These are phyloP conservation scores for Sonneratia alba DNA, from an alignment of 345 rosid species.

Conservation along the genomic window DNA sequence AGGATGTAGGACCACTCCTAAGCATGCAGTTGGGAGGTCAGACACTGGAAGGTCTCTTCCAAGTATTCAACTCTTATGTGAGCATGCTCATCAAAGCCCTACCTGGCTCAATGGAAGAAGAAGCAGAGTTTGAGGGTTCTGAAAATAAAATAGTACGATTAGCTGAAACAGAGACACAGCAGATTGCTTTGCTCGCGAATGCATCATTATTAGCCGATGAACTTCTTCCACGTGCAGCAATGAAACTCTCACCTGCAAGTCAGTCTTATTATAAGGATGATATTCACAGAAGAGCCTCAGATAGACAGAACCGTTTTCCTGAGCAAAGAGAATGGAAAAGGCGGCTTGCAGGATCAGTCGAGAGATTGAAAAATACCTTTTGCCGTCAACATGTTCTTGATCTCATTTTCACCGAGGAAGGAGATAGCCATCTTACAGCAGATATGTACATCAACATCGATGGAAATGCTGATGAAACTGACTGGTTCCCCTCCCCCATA, in stretches of 20 bases:
- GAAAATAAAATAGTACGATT: slow-evolving; percentile 75
- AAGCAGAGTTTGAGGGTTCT: slow-evolving; percentile 64
- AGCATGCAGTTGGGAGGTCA: slow-evolving; percentile 98
- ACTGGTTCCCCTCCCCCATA: slow-evolving; percentile 82
- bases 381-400: slow-evolving; percentile 97
- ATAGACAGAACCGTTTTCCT: slow-evolving; percentile 92
- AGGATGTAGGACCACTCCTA: slow-evolving; percentile 93
- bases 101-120: slow-evolving; percentile 95
- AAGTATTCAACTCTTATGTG: slow-evolving; percentile 84
- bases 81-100: slow-evolving; percentile 83
- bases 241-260: slow-evolving; percentile 68
- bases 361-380: slow-evolving; percentile 79
- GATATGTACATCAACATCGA: slow-evolving; percentile 87
- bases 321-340: slow-evolving; percentile 99
- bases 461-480: slow-evolving; percentile 60
- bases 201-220: slow-evolving; percentile 95
- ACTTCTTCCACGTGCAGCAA: slow-evolving; percentile 94
- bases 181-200: slow-evolving; percentile 94
- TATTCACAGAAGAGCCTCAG: slow-evolving; percentile 51
- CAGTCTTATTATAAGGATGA: slow-evolving; percentile 61
- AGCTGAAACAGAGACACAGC: slow-evolving; percentile 95
- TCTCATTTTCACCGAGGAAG: slow-evolving; percentile 95
- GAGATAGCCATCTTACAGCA: slow-evolving; percentile 85
- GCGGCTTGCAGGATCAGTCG: slow-evolving; percentile 75
- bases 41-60: slow-evolving; percentile 85